Base-by-base conservation (phyloP, 2,329 filamentous ascomycete species). In the Phaeoacremonium minimum region DNA sequence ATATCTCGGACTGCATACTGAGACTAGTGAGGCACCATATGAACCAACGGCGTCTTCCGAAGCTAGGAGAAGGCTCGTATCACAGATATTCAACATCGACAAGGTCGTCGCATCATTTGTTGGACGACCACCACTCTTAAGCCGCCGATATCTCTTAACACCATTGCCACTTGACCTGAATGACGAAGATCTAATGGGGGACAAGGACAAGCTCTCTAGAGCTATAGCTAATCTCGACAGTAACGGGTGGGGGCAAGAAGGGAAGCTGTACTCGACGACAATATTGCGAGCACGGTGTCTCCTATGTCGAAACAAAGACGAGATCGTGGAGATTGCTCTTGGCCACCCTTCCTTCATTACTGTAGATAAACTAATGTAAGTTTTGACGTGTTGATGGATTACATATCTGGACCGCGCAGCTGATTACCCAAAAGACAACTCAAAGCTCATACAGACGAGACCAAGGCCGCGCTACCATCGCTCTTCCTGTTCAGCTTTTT, bases 321-420 rank as follows among this genome's bases (percentile, higher is more conserved):
- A 82, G 32, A 68, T 82, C 5, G 60, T 82, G 5, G 73, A 80
- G 43, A 61, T 80, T 15, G 74, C 75, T 0, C 53, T 80, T 0
- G 69, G 68, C 4, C 46, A 55, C 4, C 50, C 51, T 37, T 50
- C 54, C 6, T 53, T 58, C 8, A 60, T 66, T 7, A 53, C 69
- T 4, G 40, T 60, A 8, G 47, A 54, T 8, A 60, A 63, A 5
- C 44, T 58, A 14, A 33, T 55, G 56, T 58, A 44, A 29, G 55
- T 46, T 7, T 11, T 12, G 13, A 19, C n/a, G n/a, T n/a, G n/a
- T n/a, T n/a, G n/a, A n/a, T n/a, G n/a, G n/a, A n/a, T n/a, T n/a
- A n/a, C n/a, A n/a, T n/a, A n/a, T n/a, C n/a, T n/a, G n/a, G n/a
- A 28, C 28, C 13, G 15, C 26, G 15, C 16, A 15, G n/a, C n/a